Base-by-base conservation (phyloP, 2,329 filamentous ascomycete genomes). In the Colletotrichum destructivum region DNA sequence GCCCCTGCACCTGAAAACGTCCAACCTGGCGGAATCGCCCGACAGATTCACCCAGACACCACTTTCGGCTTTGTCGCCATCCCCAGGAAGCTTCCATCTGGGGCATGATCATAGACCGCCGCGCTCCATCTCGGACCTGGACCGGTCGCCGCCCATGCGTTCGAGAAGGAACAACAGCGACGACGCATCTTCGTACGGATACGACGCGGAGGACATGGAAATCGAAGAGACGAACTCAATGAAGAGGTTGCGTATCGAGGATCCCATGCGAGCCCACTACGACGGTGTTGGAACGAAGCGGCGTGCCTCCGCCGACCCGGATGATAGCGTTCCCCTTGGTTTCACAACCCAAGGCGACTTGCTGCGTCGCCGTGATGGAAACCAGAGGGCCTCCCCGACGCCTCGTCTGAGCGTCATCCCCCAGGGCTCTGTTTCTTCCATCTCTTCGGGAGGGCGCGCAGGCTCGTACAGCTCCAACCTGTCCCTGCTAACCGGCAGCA, bases 271-370 rank as follows among this genome's bases (percentile, higher is more conserved):
- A 21, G 79, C 73, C 62, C 82, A 84, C 35, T 82, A 80, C 72
- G 81, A 86, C 52, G 78, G 83, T 2, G 77, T 79, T 11, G 87
- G 88, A 8, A 85, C 85, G 71, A 90, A 90, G 79, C 84, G 88
- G 57, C 83, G 88, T 49, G 88, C 88, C 2, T 88, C 87, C 0
- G 90, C 88, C 35, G 88, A 88, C 1, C 86, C 84, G 0, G 81
- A 82, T 3, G 87, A 87, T 13, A 80, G 77, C 18, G 77, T 84
- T 40, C 71, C 81, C 2, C 16, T 60, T 18, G 69, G 52, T 35
- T 69, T 72, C 31, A 72, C 69, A 8, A 79, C 81, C 40, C 82
- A 84, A 38, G 81, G 80, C 57, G 87, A 88, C 46, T 75, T 84
- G 68, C 75, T 85, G 52, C 84, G 87, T 68, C 85, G 87, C 62